Conservation (phyloP, 2,329 filamentous ascomycete species). For the Teratosphaeriaceae sp. region DNA sequence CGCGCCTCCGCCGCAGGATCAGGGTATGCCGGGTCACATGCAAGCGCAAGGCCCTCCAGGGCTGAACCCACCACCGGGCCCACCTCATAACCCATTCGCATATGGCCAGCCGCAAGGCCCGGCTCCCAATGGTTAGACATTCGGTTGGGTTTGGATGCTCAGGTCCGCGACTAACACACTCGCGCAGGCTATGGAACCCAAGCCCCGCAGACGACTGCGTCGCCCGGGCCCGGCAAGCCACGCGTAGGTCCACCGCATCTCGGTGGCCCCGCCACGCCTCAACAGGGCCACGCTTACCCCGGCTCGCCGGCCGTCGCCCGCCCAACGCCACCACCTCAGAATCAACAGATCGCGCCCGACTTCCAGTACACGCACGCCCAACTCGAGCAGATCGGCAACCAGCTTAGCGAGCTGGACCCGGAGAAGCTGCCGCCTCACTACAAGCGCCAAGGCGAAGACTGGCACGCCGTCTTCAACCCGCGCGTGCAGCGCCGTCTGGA, state of each 20-base stretch:
- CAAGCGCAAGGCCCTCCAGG: constrained; percentile 72
- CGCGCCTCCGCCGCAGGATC: constrained; percentile 57
- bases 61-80: constrained; percentile 49
- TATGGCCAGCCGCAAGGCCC: constrained; percentile 54
- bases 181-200: constrained; percentile 67
- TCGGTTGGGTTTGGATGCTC: constrained; percentile 4
- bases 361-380: constrained; percentile 29
- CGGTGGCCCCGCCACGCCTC: constrained; percentile 55
- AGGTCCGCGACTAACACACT: neutral
- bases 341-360: constrained; percentile 21
- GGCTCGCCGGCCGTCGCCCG: constrained; percentile 81
- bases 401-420: constrained; percentile 78
- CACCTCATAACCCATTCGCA: constrained; percentile 62
- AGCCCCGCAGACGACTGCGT: constrained; percentile 76
- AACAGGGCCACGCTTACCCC: constrained; percentile 85
- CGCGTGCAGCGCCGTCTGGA: constrained; percentile 82
- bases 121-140: constrained; percentile 53
- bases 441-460: constrained; percentile 85
- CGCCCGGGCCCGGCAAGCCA: constrained; percentile 75
- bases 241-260: constrained; percentile 49
- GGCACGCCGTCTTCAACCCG: constrained; percentile 94
- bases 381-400: constrained; percentile 52
- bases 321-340: constrained; percentile 60
- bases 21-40: constrained; percentile 54
- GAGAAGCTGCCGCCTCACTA: constrained; percentile 77